Evolutionary conservation across 78 protist species (phyloP), one percentile per base, ranked within the genome.

Genomic region (Dictyostelium firmibasis): DNA sequence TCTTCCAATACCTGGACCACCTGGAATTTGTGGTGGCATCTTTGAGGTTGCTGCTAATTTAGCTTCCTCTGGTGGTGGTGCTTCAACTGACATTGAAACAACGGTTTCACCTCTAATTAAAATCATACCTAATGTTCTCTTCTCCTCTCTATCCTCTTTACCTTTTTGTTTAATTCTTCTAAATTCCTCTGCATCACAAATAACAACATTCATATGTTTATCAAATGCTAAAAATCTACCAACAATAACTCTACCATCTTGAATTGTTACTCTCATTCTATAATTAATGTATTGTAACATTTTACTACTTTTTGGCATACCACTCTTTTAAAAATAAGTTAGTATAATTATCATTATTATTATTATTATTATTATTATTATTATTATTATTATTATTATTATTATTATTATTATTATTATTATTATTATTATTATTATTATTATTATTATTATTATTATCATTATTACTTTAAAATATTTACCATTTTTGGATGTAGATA

Each of bases 151-250:
- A 50, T 86, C 86, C n/a, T 44, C 96, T 86, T 96, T 95, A 10
- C 87, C 93, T 77, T 69, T 84, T 70, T 92, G 96, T 64, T 91
- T 85, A 53, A 98, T 60, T 18, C 82, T 64, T 23, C 99, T 83
- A 84, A 82, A 97, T 82, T 99, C 99, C 38, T 98, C 99, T 70
- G 94, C 91, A 82, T 98, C 99, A 25, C 98, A 95, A 4, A 99
- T 92, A 31, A 99, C 99, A 36, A 99, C 41, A 87, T 99, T 99
- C 99, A 99, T 98, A 97, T 98, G 99, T 86, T 98, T 97, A 92
- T 99, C 99, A 38, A 99, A 99, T 69, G 99, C 99, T 96, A 99
- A 77, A 83, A 99, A 98, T 88, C 95, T 96, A 41, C 99, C 99
- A 31, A 98, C 97, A 25, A 99, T 79, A 62, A 25, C 75, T 33